These are phyloP conservation scores for Xerocomellus amylosporus DNA, from an alignment of 768 basidiomycete species.

Conservation along the genomic window DNA sequence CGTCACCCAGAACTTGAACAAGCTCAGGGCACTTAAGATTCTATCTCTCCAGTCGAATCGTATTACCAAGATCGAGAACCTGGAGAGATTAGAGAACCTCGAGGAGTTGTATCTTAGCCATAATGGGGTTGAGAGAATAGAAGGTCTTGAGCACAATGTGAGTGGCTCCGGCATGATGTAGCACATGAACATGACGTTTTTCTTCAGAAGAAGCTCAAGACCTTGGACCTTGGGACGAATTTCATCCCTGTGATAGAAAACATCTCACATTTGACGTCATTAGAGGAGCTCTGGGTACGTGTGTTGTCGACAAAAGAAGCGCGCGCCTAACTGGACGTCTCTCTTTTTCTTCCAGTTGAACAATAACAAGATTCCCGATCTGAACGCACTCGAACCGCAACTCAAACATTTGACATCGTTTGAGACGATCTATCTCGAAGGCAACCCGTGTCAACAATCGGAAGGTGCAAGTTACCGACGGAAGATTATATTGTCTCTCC, in stretches of 20 bases:
- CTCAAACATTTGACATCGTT: constrained; percentile 59
- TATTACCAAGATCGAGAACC: constrained; percentile 80
- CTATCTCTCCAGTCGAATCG: constrained; percentile 93
- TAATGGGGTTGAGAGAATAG: constrained; percentile 81
- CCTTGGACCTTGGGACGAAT: constrained; percentile 87
- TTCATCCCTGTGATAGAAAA: constrained; percentile 78
- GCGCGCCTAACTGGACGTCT: background rate
- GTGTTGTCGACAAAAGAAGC: background rate
- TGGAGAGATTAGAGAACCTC: constrained; percentile 68
- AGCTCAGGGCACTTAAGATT: constrained; percentile 73
- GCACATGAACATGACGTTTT: background rate
- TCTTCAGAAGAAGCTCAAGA: constrained; percentile 62
- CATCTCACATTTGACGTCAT: constrained; percentile 63
- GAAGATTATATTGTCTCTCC: constrained; percentile 85
- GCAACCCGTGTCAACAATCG: constrained; percentile 83
- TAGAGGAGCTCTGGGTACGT: constrained; percentile 95
- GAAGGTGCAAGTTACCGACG: constrained; percentile 80
- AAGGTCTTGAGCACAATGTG: constrained; percentile 85
- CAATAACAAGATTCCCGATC: constrained; percentile 76
- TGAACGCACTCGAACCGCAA: constrained; percentile 65
- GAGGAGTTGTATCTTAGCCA: constrained; percentile 94
- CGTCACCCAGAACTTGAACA: constrained; percentile 58
- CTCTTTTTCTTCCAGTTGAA: constrained; percentile 58
- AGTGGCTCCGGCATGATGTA: constrained; percentile 20
- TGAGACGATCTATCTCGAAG: constrained; percentile 91